A percentile compares a stretch with the other conserved stretches of the same genome.
phyloP scores from a whole-genome alignment of 257 asterid species.

The Coffea eugenioides region DNA sequence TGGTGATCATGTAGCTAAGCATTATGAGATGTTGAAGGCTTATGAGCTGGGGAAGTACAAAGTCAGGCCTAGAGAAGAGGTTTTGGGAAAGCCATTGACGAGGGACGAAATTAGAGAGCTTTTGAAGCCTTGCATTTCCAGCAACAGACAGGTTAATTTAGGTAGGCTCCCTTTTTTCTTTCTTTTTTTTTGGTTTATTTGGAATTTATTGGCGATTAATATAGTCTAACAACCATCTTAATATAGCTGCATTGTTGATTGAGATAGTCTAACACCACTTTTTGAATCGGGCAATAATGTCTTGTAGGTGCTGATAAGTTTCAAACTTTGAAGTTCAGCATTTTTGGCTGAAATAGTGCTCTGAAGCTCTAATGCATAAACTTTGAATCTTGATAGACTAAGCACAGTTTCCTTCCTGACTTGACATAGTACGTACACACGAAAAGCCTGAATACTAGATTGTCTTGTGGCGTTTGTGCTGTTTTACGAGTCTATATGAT shows the following conservation, averaged over 20 bases:
- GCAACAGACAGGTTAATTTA: constrained; percentile 84
- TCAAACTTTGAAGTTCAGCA: not conserved
- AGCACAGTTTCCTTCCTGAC: not conserved
- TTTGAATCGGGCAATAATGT: not conserved
- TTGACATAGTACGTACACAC: not conserved
- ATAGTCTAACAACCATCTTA: too few species aligned
- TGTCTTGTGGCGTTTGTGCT: not conserved
- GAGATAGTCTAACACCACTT: not conserved
- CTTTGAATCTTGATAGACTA: not conserved
- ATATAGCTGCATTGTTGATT: not conserved
- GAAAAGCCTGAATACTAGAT: not conserved
- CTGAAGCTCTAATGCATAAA: constrained; percentile 5
- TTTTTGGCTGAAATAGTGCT: not conserved
- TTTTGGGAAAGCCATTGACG: constrained; percentile 66
- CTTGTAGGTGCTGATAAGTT: not conserved
- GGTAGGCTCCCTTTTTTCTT: constrained; percentile 39
- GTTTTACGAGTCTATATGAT: not conserved
- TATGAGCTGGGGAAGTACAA: constrained; percentile 56
- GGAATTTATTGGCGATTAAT: not conserved
- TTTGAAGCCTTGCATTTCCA: constrained; percentile 47
- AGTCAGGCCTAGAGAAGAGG: constrained; percentile 57
- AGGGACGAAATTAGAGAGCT: constrained; percentile 64
- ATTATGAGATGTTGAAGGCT: constrained; percentile 67
- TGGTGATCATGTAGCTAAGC: constrained; percentile 28
- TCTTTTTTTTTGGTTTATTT: too few species aligned